Evolutionary conservation across 495 filamentous ascomycete genomes (phyloP).

Genomic region (Penicillium coprophilum): DNA sequence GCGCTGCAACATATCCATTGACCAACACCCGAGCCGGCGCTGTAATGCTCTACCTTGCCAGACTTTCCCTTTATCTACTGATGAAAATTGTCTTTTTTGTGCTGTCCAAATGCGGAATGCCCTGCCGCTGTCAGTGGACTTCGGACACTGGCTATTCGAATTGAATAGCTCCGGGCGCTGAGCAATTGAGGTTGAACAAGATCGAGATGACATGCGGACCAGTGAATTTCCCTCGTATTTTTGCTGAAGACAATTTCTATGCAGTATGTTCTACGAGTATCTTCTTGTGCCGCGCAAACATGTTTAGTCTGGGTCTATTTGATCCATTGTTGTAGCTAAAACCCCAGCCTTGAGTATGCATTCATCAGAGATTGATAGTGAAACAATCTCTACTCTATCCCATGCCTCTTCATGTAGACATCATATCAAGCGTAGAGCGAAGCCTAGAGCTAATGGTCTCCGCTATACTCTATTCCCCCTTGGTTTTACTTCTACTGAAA

Average conservation of each 20-base stretch:
- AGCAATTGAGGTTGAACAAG: not conserved
- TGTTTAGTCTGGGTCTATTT: not conserved
- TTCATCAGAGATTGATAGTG: not conserved
- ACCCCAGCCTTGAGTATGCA: not conserved
- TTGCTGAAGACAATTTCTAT: not conserved
- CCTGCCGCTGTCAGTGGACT: conserved; percentile 1
- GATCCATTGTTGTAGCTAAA: not conserved
- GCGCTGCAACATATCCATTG: not conserved
- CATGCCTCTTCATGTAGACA: too few species aligned
- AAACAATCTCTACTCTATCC: too few species aligned
- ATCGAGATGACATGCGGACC: not conserved
- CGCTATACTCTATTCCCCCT: too few species aligned
- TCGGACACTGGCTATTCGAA: not conserved
- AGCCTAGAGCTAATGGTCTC: too few species aligned
- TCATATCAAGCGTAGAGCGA: too few species aligned
- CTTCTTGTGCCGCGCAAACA: not conserved
- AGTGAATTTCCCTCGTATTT: not conserved
- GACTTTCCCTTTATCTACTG: not conserved
- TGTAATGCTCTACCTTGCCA: not conserved
- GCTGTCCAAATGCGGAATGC: not conserved
- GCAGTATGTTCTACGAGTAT: not conserved
- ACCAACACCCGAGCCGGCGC: not conserved
- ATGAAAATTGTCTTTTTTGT: not conserved
- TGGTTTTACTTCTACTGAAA: too few species aligned
- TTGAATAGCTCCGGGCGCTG: not conserved